Evolutionary conservation across 1,139 yeast species (phyloP), one percentile per base, ranked within the genome.

Genomic region (Hanseniaspora gamundiae): DNA sequence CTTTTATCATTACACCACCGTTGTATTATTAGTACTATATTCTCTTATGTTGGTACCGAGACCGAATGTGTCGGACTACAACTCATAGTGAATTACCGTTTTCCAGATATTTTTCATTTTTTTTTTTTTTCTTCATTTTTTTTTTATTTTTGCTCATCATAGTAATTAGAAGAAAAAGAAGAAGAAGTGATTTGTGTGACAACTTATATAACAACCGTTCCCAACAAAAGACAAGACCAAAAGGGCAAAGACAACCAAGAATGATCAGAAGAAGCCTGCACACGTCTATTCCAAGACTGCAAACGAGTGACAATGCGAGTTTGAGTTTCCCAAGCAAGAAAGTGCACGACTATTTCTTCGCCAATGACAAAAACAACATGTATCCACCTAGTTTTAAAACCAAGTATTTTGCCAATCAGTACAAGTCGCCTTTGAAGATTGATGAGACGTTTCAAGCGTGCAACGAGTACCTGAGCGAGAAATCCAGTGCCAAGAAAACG

Each of bases 391-490:
- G 77, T 19, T 52, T 76, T 40, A 66, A 64, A 41, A 65, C 70
- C 47, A 58, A 67, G 41, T 59, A 66, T 51, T 73, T 68, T 40
- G 67, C 70, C 46, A 49, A 60, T 35, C 70, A 70, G 50, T 87
- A 87, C 64, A 71, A 68, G 47, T 69, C 88, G 1, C 94, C 94
- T 21, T 65, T 61, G 39, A 80, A 78, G 1, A 70, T 87, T 43
- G 78, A 82, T 51, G 83, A 80, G 41, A 80, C 84, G 1, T 87
- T 85, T 61, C 73, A 80, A 45, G 59, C 70, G 44, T 85, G 95
- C 2, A 76, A 81, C 54, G 70, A 76, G 21, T 57, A 76, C 29
- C 65, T 87, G 48, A 74, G 79, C 55, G 51, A 44, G n/a, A 45
- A 53, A 28, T 49, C 46, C 35, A 59, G 51, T 56, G 58, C 58